Percentiles rank a stretch among this genome's conserved stretches.
phyloP scores from a whole-genome alignment of 1,139 yeast genomes.

The Meyerozyma sp. region DNA sequence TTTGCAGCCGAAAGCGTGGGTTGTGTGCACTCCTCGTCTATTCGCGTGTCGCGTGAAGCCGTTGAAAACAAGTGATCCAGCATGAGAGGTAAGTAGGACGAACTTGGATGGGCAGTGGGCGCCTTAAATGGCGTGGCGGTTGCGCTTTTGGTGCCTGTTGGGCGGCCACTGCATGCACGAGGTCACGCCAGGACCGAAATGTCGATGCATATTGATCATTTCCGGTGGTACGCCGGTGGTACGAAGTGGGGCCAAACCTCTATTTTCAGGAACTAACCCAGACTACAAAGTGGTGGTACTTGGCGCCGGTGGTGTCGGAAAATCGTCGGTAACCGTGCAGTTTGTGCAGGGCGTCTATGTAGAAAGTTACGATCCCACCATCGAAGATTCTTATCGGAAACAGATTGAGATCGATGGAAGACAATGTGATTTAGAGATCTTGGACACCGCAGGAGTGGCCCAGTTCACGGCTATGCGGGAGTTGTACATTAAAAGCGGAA shows the following conservation, averaged over 20 bases:
- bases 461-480: conserved; percentile 57
- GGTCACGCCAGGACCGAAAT: too few relatives aligned
- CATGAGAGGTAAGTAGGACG: conserved; percentile 7
- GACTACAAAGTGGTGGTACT: conserved; percentile 44
- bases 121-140: too few relatives aligned
- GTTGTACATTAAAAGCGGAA: conserved; percentile 52
- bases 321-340: conserved; percentile 47
- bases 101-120: neutral
- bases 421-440: conserved; percentile 73
- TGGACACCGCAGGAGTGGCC: conserved; percentile 50
- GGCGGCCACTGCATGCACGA: too few relatives aligned
- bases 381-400: conserved; percentile 77
- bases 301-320: conserved; percentile 53
- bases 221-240: too few relatives aligned
- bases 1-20: neutral
- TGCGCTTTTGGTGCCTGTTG: too few relatives aligned
- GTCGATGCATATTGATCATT: neutral
- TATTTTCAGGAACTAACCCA: conserved; percentile 6
- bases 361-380: conserved; percentile 47
- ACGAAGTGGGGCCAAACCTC: too few relatives aligned
- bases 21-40: neutral
- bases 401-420: conserved; percentile 90
- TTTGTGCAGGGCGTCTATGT: conserved; percentile 49
- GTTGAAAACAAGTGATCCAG: neutral
- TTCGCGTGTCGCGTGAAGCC: neutral